Evolutionary conservation across 306 rosid species (phyloP), one percentile per base, ranked within the genome.

Genomic region (Urtica urens): DNA sequence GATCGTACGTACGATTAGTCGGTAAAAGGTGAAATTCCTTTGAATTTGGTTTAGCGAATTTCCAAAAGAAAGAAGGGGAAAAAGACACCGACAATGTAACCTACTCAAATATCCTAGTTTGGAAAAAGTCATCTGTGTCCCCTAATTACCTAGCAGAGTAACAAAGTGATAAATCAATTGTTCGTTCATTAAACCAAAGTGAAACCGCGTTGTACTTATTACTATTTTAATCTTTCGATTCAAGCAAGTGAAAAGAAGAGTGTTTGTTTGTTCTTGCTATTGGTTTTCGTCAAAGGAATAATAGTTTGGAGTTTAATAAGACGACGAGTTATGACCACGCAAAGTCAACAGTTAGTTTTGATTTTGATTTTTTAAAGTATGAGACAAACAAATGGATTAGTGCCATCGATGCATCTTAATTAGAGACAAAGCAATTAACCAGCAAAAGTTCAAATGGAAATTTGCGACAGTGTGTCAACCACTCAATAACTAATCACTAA

Each of bases 371-470:
- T 23, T 38, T 28, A 37, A 25, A 57, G 24, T 7, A 25, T 10
- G 33, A 28, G 54, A 57, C 53, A 51, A 33, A 7, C 23, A 42
- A 59, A 43, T 48, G 51, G 39, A 20, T 56, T 31, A 35, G 42
- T 47, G 58, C 24, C n/a, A 34, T 52, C 49, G 30, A 46, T 57
- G 4, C 45, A 11, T 53, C 51, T 66, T 60, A 46, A 66, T 57
- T 62, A 57, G 50, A 57, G 48, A 72, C 60, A 66, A 62, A 66
- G 59, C 56, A 66, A 60, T 46, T 49, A 49, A 44, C 52, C 22
- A 37, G 22, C 46, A 6, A 49, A 39, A 35, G 39, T 43, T 65
- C 49, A 49, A 45, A 38, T 34, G 21, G 50, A 40, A 48, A 52
- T 53, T 57, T 59, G 58, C 39, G 51, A 43, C 67, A 54, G 29